These are phyloP conservation scores for Cyclocybe cylindracea DNA, from an alignment of 768 basidiomycete genomes.

Conservation along the genomic window DNA sequence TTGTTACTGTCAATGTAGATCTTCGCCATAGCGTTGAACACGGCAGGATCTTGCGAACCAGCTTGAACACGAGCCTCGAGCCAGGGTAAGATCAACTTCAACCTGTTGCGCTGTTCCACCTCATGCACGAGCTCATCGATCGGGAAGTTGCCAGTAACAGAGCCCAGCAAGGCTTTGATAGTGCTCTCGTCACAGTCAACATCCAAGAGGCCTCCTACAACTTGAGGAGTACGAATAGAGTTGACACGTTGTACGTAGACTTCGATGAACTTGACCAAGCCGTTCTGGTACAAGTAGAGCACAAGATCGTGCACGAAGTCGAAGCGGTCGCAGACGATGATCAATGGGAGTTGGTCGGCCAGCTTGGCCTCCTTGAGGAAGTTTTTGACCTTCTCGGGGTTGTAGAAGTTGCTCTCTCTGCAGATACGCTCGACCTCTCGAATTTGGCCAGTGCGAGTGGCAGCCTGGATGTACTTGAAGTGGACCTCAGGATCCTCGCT, in stretches of 20 bases:
- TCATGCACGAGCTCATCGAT: constrained; percentile 98
- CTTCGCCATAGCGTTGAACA: constrained; percentile 98
- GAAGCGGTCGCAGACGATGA: constrained; percentile 99
- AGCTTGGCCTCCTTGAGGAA: constrained; percentile 99
- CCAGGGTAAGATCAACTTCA: constrained; percentile 98
- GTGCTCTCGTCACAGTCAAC: constrained; percentile 97
- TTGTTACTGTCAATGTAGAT: constrained; percentile 99
- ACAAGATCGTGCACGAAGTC: constrained; percentile 99
- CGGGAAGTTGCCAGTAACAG: constrained; percentile 95
- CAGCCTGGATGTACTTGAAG: constrained; percentile 99
- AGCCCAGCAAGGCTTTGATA: constrained; percentile 92
- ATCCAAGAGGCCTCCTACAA: constrained; percentile 93
- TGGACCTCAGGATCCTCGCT: constrained; percentile 96
- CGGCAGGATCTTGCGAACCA: constrained; percentile 91
- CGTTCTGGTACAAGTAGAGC: constrained; percentile 97
- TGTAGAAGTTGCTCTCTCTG: constrained; percentile 95
- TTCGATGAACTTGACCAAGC: constrained; percentile 95
- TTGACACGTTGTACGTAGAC: constrained; percentile 99
- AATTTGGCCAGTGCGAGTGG: constrained; percentile 96
- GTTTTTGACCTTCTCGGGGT: constrained; percentile 99
- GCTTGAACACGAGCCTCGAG: constrained; percentile 89
- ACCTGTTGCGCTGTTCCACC: constrained; percentile 92
- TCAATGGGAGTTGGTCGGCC: constrained; percentile 93
- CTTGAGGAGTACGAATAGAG: constrained; percentile 95
- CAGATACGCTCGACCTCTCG: constrained; percentile 99